phyloP scores from a whole-genome alignment of 2,329 filamentous ascomycete genomes.

The Aspergillus awamori region DNA sequence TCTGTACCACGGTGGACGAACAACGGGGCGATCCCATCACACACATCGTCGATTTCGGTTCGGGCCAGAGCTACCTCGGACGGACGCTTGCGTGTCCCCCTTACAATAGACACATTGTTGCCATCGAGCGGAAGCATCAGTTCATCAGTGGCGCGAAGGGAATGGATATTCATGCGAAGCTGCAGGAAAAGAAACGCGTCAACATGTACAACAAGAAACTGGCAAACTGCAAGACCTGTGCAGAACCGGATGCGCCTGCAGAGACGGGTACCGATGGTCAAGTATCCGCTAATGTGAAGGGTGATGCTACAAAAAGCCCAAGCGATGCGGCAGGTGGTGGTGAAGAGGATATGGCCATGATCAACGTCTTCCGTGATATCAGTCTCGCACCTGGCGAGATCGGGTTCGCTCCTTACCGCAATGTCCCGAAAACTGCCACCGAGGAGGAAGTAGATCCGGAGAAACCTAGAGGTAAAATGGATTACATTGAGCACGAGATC shows the following conservation, averaged over 20 bases:
- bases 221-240: constrained; percentile 31
- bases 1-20: constrained; percentile 60
- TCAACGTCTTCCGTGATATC: constrained; percentile 40
- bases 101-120: constrained; percentile 84
- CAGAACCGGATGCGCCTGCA: constrained; percentile 19
- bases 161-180: constrained; percentile 79
- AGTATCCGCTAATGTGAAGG: background rate
- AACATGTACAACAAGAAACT: constrained; percentile 79
- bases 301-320: constrained; percentile 9
- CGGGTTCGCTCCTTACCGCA: constrained; percentile 16
- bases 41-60: constrained; percentile 93
- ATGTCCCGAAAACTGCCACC: constrained; percentile 9
- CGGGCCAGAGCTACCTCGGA: constrained; percentile 94
- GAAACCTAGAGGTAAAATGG: constrained; percentile 38
- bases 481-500: constrained; percentile 50
- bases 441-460: constrained; percentile 21
- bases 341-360: constrained; percentile 30
- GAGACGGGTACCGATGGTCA: background rate
- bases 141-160: constrained; percentile 84
- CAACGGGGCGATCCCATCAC: constrained; percentile 60
- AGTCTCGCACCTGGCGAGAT: constrained; percentile 36
- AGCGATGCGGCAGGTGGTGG: constrained; percentile 17
- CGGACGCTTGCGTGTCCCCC: constrained; percentile 81
- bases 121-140: constrained; percentile 82
- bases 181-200: constrained; percentile 72